Conservation (phyloP, 108 stramenopile genomes). For the Conticribra guillardii region DNA sequence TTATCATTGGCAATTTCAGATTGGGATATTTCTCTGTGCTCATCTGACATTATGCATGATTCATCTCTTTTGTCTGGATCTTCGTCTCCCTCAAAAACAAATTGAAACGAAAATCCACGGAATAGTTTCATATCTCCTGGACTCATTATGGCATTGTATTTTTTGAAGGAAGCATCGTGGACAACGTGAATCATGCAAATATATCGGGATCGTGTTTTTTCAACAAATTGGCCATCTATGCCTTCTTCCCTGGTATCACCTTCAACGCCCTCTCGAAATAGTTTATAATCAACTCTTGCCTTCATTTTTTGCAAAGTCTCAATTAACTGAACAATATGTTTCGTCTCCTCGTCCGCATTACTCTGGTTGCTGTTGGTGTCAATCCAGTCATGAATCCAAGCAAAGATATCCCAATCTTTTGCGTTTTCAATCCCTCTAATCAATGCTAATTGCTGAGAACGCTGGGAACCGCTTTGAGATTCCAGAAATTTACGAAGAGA, state of each 20-base stretch:
- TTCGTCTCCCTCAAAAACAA: conserved; percentile 34
- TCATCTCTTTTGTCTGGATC: neutral
- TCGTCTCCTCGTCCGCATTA: conserved; percentile 58
- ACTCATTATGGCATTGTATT: conserved; percentile 41
- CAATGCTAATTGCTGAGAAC: conserved; percentile 1
- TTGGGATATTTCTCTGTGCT: neutral
- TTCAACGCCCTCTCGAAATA: conserved; percentile 34
- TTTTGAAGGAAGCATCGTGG: conserved; percentile 69
- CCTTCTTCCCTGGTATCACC: neutral
- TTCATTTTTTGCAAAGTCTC: conserved; percentile 53
- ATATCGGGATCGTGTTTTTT: conserved; percentile 25
- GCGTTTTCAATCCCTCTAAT: neutral
- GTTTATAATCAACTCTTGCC: conserved; percentile 50
- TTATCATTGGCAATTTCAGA: no score
- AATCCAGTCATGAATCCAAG: conserved; percentile 13
- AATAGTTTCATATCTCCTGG: conserved; percentile 67
- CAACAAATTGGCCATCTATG: neutral
- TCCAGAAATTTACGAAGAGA: conserved; percentile 9
- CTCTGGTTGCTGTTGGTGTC: neutral
- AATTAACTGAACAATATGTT: conserved; percentile 65
- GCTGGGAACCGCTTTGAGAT: neutral
- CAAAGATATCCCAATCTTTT: conserved; percentile 7
- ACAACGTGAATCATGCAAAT: conserved; percentile 71
- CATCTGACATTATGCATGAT: neutral
- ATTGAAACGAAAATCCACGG: conserved; percentile 81